Conservation (phyloP, 208 protist genomes). For the Herpetomonas muscarum region DNA sequence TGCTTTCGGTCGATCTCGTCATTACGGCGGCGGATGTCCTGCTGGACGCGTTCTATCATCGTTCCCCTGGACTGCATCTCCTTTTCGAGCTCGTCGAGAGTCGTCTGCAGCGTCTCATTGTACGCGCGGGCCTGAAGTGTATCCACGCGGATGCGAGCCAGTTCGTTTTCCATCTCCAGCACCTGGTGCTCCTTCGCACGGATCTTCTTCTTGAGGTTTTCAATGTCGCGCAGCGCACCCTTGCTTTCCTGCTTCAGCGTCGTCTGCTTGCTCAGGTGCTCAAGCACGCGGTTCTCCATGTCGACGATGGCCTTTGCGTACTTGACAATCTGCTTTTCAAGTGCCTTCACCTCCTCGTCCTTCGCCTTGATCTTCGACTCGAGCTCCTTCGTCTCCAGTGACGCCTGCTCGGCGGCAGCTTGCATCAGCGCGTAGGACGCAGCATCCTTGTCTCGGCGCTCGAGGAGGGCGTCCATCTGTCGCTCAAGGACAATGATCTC, state of each 20-base stretch:
- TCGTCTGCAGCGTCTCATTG: slow-evolving; percentile 88
- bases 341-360: slow-evolving; percentile 44
- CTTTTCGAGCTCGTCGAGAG: slow-evolving; percentile 83
- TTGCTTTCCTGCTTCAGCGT: slow-evolving; percentile 93
- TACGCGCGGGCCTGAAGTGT: slow-evolving; percentile 91
- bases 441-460: slow-evolving; percentile 73
- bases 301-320: slow-evolving; percentile 75
- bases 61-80: slow-evolving; percentile 87
- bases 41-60: slow-evolving; percentile 93
- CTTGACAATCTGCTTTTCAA: slow-evolving; percentile 86
- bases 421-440: slow-evolving; percentile 73
- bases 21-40: slow-evolving; percentile 92
- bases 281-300: slow-evolving; percentile 86
- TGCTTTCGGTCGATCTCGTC: slow-evolving; percentile 97
- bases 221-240: slow-evolving; percentile 83
- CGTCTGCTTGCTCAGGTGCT: slow-evolving; percentile 87
- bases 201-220: slow-evolving; percentile 88
- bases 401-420: slow-evolving; percentile 72
- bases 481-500: slow-evolving; percentile 87
- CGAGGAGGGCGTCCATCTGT: slow-evolving; percentile 83
- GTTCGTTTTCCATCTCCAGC: slow-evolving; percentile 95
- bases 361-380: slow-evolving; percentile 81
- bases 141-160: slow-evolving; percentile 94
- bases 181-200: slow-evolving; percentile 92
- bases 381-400: slow-evolving; percentile 71